A percentile compares a stretch with the other conserved stretches of the same genome.
Evolutionary conservation across 305 asterid species (phyloP).

Genomic region (Rubia occidens): DNA sequence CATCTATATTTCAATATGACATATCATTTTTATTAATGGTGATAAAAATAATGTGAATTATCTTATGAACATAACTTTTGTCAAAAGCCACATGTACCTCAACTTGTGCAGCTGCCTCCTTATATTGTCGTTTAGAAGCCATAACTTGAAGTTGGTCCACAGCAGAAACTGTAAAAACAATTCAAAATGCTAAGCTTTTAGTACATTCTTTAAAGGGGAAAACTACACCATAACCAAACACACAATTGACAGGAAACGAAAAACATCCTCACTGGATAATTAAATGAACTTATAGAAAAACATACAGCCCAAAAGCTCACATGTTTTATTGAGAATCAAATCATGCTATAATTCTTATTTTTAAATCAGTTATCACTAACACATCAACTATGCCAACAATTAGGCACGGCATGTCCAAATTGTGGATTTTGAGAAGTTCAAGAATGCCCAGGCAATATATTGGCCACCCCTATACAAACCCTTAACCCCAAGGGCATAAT

Average conservation of each 20-base stretch:
- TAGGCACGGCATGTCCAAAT: background rate
- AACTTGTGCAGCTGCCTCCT: conserved; percentile 98
- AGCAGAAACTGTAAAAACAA: conserved; percentile 70
- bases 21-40: too few species aligned
- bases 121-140: conserved; percentile 97
- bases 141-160: conserved; percentile 96
- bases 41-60: background rate
- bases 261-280: background rate
- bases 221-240: background rate
- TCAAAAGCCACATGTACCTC: conserved; percentile 50
- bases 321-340: background rate
- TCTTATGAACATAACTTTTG: conserved; percentile 1
- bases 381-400: background rate
- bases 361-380: background rate
- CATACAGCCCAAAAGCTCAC: background rate
- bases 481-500: background rate
- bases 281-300: background rate
- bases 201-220: background rate
- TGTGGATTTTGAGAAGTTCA: background rate
- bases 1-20: too few species aligned
- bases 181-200: background rate
- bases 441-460: background rate
- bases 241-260: background rate
- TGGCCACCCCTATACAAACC: background rate
- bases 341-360: background rate